These are phyloP conservation scores for Candida mesenterica DNA, from an alignment of 1,139 yeast genomes.

Conservation along the genomic window DNA sequence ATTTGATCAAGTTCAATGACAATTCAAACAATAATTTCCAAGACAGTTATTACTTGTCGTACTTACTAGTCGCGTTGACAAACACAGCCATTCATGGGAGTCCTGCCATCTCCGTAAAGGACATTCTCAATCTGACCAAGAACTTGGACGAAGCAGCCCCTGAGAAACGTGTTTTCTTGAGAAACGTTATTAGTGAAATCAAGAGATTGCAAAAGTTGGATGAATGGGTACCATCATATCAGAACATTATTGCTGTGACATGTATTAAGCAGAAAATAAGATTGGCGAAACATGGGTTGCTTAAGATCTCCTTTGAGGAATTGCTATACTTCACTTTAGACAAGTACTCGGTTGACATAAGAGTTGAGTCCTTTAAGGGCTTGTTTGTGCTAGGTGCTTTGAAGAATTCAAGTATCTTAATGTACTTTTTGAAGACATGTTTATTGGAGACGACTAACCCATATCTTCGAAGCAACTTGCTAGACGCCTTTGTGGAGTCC, in stretches of 20 bases:
- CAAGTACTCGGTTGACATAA: constrained; percentile 49
- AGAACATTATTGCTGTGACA: constrained; percentile 53
- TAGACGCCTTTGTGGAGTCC: constrained; percentile 47
- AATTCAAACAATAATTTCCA: constrained; percentile 76
- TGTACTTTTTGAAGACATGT: constrained; percentile 59
- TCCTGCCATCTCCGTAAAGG: constrained; percentile 31
- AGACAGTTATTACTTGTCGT: constrained; percentile 67
- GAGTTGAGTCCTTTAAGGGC: constrained; percentile 71
- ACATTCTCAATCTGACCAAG: constrained; percentile 18
- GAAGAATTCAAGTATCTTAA: constrained; percentile 56
- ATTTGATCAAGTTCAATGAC: constrained; percentile 78
- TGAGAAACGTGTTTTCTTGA: constrained; percentile 22
- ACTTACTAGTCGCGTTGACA: constrained; percentile 57
- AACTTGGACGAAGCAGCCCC: constrained; percentile 6
- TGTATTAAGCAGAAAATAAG: constrained; percentile 59
- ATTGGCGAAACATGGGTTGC: constrained; percentile 58
- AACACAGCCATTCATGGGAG: constrained; percentile 32
- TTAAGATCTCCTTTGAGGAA: constrained; percentile 50
- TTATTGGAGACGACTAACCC: constrained; percentile 53
- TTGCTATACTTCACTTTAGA: constrained; percentile 52
- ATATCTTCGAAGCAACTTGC: constrained; percentile 50
- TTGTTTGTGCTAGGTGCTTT: constrained; percentile 74
- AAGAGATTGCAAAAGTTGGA: constrained; percentile 78
- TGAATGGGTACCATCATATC: constrained; percentile 81
- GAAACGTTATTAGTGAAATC: constrained; percentile 45